Conservation (phyloP, 768 basidiomycete species). For the Leccinum subgranulosum region DNA sequence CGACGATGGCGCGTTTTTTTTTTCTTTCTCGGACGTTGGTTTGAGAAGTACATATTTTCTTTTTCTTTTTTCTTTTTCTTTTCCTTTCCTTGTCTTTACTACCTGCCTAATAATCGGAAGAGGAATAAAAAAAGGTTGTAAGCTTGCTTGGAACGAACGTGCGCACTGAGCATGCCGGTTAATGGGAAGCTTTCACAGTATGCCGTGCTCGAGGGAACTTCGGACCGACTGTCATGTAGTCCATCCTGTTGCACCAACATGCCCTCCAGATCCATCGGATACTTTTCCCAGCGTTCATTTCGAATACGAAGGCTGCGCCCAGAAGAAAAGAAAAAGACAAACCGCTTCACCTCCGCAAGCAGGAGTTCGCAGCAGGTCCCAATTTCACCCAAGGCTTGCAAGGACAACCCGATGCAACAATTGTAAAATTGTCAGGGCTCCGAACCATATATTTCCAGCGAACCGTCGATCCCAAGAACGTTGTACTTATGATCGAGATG, state of each 20-base stretch:
- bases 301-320: too few relatives aligned
- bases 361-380: too few relatives aligned
- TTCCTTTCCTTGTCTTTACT: background rate
- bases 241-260: too few relatives aligned
- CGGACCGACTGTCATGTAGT: too few relatives aligned
- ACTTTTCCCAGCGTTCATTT: too few relatives aligned
- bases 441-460: conserved; percentile 91
- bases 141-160: background rate
- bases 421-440: conserved; percentile 24
- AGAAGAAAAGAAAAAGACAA: too few relatives aligned
- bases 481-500: conserved; percentile 98
- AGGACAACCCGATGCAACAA: background rate
- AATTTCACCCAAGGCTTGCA: too few relatives aligned
- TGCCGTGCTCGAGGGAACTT: too few relatives aligned
- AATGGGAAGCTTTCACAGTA: too few relatives aligned
- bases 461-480: conserved; percentile 82
- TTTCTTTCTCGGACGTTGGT: background rate
- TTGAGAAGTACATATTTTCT: background rate
- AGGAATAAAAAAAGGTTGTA: conserved; percentile 9
- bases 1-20: background rate
- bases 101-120: conserved; percentile 8
- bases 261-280: too few relatives aligned
- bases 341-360: too few relatives aligned
- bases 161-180: background rate
- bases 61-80: background rate